Base-by-base conservation (phyloP, 2,329 filamentous ascomycete genomes). In the Diaporthe sp. region DNA sequence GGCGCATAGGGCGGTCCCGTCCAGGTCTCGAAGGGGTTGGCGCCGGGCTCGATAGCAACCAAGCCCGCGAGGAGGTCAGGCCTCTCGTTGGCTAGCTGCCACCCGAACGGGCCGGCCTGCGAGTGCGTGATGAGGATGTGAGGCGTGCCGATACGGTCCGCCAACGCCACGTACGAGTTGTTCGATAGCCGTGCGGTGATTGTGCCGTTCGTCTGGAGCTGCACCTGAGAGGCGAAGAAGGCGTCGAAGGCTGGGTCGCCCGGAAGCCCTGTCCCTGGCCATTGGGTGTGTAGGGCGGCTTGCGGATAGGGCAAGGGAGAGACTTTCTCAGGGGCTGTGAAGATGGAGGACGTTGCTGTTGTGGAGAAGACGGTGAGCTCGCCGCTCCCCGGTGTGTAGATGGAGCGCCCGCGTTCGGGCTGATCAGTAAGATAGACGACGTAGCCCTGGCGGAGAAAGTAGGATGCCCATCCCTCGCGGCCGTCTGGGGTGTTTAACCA, bases 41-140 rank as follows among this genome's bases (percentile, higher is more conserved):
- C 89, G 5, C 82, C 80, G 0, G 89, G 89, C 78, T 92, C 90
- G 17, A 92, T 76, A 0, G 86, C 83, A 1, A 92, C 80, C 28
- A 91, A 85, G 0, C 82, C 86, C 28, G 85, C 85, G 2, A 91
- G 86, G 0, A 88, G 81, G 0, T 85, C 77, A 0, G 90, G 89
- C 4, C 85, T 80, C 3, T 82, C 80, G 77, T 92, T 90, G 2
- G 86, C 87, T 12, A 87, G 83, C 12, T 87, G 82, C 85, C 85
- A 89, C 12, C 83, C 85, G 75, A 85, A 85, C 15, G 82, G 82
- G 0, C 86, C 85, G 5, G 87, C 87, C 22, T 89, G 85, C 0
- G 87, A 89, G 76, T 92, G 87, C 0, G 86, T 86, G 15, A 92
- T 76, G 4, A 91, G 78, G 55, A 88, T 81, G 0, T 83, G 83